Base-by-base conservation (phyloP, 306 rosid genomes). In the Luffa aegyptiaca region DNA sequence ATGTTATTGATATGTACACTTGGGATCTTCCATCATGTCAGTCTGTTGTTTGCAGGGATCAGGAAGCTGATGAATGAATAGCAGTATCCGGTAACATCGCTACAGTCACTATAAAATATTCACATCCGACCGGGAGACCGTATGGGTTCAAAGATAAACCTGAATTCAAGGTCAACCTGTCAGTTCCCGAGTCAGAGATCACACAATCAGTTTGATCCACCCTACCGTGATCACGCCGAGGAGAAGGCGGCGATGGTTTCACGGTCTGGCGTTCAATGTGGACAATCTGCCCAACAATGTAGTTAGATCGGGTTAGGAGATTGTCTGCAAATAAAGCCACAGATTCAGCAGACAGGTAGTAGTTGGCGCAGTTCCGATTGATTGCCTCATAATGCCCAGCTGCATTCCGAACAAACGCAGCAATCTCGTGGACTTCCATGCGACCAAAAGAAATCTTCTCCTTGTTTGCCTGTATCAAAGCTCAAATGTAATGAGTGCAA, bases 281-380 rank as follows among this genome's bases (percentile, higher is more conserved):
- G 88, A 96, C 99, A 85, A 96, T 88, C 92, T 93, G 99, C 82
- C 98, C 99, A 80, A 96, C 97, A 79, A 96, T 96, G 86, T 88
- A 91, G 89, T 89, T 91, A 82, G 97, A 93, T 83, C 89, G 88
- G 86, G 86, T 81, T 2, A 92, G 93, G 84, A 89, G 92, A 85
- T 84, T 91, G 79, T 90, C 99, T 5, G 88, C 89, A 86, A 96
- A 96, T 59, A 96, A 89, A 77, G 93, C 96, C 82, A 93, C 97
- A 8, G 98, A 96, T 91, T 91, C 99, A 46, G 90, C 78, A 31
- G 99, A 93, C 73, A 96, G 83, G 84, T 84, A 93, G 88, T 96
- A 89, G 88, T 91, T 90, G 62, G 94, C 84, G 83, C 88, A 88
- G 83, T 90, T 96, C 82, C 93, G 85, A 51, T 84, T 90, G 84